phyloP scores from a whole-genome alignment of 2,329 filamentous ascomycete genomes.

The Eurotiales sp. region DNA sequence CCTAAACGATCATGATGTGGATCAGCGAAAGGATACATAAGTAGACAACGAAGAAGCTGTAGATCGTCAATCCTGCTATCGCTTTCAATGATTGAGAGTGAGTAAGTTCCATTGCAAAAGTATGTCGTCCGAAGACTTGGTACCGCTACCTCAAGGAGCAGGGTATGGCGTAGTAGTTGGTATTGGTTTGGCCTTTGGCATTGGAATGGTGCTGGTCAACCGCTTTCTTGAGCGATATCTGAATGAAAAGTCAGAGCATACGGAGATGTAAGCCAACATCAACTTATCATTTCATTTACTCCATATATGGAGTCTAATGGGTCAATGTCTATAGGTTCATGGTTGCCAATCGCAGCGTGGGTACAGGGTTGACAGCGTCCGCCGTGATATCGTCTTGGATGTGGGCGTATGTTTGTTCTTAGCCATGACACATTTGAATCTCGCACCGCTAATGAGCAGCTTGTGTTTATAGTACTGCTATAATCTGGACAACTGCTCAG shows the following conservation, averaged over 20 bases:
- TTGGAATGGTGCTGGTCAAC: slow-evolving; percentile 12
- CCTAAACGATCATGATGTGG: too few species aligned
- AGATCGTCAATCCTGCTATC: too few species aligned
- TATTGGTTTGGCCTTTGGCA: slow-evolving; percentile 12
- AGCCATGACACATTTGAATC: background rate
- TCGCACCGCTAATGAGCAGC: background rate
- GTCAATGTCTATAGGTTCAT: slow-evolving; percentile 17
- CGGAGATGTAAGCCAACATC: slow-evolving; percentile 10
- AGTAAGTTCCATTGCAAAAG: too few species aligned
- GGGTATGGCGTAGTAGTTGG: slow-evolving; percentile 13
- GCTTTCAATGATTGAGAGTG: too few species aligned
- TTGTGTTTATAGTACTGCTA: slow-evolving; percentile 2
- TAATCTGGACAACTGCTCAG: slow-evolving; percentile 13
- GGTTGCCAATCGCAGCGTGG: slow-evolving; percentile 22
- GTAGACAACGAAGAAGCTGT: background rate
- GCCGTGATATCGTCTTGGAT: slow-evolving; percentile 25
- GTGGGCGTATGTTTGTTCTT: slow-evolving; percentile 16
- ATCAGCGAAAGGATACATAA: too few species aligned
- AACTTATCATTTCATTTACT: too few species aligned
- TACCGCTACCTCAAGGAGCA: slow-evolving; percentile 4
- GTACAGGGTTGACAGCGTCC: slow-evolving; percentile 22
- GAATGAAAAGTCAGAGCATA: slow-evolving; percentile 9
- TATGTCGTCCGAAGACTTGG: slow-evolving; percentile 5
- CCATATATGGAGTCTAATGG: too few species aligned
- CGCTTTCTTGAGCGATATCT: slow-evolving; percentile 9